These are phyloP conservation scores for Hypericum perforatum DNA, from an alignment of 345 rosid species.

Conservation along the genomic window DNA sequence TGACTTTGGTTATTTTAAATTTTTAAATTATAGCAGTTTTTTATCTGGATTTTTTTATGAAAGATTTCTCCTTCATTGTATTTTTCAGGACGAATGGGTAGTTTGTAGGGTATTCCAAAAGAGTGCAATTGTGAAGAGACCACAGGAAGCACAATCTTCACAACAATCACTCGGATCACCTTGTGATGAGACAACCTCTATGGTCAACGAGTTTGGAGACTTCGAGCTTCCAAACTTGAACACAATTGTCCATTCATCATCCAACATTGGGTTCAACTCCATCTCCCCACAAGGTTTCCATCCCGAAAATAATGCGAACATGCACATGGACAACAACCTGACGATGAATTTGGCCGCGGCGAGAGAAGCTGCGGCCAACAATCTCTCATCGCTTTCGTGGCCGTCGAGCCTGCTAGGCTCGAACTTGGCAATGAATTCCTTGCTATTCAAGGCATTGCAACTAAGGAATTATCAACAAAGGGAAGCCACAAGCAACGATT, in stretches of 20 bases:
- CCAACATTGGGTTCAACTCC: slow-evolving; percentile 3
- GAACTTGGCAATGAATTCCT: slow-evolving; percentile 63
- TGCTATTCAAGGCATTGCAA: slow-evolving; percentile 80
- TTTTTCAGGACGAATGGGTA: slow-evolving; percentile 81
- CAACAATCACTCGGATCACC: slow-evolving; percentile 69
- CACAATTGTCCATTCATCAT: slow-evolving; percentile 18
- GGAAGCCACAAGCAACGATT: slow-evolving; percentile 23
- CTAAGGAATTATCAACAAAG: slow-evolving; percentile 46
- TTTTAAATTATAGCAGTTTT: no score
- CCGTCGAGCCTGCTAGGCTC: slow-evolving; percentile 51
- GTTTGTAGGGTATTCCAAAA: slow-evolving; percentile 78
- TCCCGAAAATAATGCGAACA: slow-evolving; percentile 21
- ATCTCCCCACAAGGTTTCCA: slow-evolving; percentile 3
- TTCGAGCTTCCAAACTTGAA: slow-evolving; percentile 46
- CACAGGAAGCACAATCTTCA: slow-evolving; percentile 45
- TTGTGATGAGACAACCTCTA: slow-evolving; percentile 53
- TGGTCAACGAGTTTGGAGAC: slow-evolving; percentile 61
- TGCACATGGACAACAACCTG: slow-evolving; percentile 24
- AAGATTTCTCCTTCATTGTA: no score
- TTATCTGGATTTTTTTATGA: no score
- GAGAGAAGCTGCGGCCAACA: slow-evolving; percentile 15
- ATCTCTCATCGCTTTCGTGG: slow-evolving; percentile 39
- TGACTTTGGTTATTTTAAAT: no score
- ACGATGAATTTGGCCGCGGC: slow-evolving; percentile 26
- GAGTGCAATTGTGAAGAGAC: slow-evolving; percentile 44